Percentiles rank a stretch among this genome's conserved stretches.
Evolutionary conservation across 257 asterid genomes (phyloP).

Genomic region (Perilla frutescens): DNA sequence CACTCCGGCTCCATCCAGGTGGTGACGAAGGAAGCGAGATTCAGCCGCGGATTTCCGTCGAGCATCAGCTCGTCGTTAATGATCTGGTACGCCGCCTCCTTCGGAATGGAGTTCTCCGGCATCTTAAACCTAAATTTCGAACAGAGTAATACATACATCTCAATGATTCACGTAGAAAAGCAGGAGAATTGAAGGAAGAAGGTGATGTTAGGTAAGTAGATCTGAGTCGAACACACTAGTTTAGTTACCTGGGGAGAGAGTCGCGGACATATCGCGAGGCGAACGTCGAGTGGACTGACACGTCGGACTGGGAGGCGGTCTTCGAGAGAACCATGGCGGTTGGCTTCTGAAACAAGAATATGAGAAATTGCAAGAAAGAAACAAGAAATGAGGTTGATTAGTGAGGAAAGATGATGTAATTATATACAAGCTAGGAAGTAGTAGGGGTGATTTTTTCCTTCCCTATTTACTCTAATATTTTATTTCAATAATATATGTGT

Average conservation of each 20-base stretch:
- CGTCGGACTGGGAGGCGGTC: conserved; percentile 51
- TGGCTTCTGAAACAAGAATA: not conserved
- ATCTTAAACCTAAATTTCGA: conserved; percentile 56
- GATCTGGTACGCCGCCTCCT: conserved; percentile 84
- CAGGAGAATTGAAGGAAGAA: not conserved
- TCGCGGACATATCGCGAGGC: conserved; percentile 76
- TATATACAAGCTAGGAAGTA: too few species aligned
- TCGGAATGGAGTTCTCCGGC: conserved; percentile 74
- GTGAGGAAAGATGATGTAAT: too few species aligned
- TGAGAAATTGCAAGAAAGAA: not conserved
- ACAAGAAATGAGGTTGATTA: not conserved
- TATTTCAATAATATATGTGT: too few species aligned
- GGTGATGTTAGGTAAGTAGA: not conserved
- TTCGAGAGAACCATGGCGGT: conserved; percentile 64
- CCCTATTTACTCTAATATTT: too few species aligned
- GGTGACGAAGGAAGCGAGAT: conserved; percentile 80
- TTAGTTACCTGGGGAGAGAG: conserved; percentile 61
- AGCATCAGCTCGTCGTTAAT: conserved; percentile 85
- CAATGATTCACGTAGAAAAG: not conserved
- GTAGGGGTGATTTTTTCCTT: too few species aligned
- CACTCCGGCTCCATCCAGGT: conserved; percentile 97
- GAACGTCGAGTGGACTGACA: conserved; percentile 66
- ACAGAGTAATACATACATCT: not conserved
- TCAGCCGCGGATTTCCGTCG: conserved; percentile 86
- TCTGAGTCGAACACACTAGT: not conserved